These are phyloP conservation scores for Penicillium ochrochloron DNA, from an alignment of 495 filamentous ascomycete species.

Conservation along the genomic window DNA sequence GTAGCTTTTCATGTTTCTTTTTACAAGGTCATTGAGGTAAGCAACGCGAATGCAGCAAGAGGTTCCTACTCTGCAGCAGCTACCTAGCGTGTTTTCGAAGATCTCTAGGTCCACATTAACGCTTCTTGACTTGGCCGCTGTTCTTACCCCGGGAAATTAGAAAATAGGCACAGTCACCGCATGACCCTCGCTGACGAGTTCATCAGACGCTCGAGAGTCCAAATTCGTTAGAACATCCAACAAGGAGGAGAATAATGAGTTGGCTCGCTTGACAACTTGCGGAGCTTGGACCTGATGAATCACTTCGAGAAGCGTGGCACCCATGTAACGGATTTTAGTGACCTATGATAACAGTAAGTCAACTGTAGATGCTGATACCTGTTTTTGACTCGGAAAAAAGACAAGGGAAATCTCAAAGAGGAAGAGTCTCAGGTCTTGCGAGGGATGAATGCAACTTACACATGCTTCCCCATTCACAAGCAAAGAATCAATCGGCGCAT, in stretches of 20 bases:
- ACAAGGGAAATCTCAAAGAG: not conserved
- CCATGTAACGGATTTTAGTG: too few relatives aligned
- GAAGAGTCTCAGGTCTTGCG: constrained; percentile 1
- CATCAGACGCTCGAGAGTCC: not conserved
- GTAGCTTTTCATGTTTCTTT: too few relatives aligned
- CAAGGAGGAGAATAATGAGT: not conserved
- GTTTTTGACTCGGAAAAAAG: too few relatives aligned
- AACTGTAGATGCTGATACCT: too few relatives aligned
- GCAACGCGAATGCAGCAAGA: too few relatives aligned
- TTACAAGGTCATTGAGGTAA: too few relatives aligned
- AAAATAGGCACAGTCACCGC: not conserved
- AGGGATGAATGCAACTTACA: constrained; percentile 38
- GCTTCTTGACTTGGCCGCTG: too few relatives aligned
- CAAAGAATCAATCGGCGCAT: constrained; percentile 25
- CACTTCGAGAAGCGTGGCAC: not conserved
- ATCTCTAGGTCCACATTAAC: too few relatives aligned
- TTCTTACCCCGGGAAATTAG: too few relatives aligned
- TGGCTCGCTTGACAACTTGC: not conserved
- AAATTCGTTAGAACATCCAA: not conserved
- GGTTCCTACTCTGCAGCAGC: too few relatives aligned
- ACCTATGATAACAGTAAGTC: too few relatives aligned
- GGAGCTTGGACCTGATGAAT: not conserved
- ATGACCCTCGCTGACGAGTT: not conserved
- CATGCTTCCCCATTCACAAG: constrained; percentile 48
- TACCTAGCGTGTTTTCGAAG: too few relatives aligned